Base-by-base conservation (phyloP, 495 filamentous ascomycete species). In the Staphylotrichum longicolle region DNA sequence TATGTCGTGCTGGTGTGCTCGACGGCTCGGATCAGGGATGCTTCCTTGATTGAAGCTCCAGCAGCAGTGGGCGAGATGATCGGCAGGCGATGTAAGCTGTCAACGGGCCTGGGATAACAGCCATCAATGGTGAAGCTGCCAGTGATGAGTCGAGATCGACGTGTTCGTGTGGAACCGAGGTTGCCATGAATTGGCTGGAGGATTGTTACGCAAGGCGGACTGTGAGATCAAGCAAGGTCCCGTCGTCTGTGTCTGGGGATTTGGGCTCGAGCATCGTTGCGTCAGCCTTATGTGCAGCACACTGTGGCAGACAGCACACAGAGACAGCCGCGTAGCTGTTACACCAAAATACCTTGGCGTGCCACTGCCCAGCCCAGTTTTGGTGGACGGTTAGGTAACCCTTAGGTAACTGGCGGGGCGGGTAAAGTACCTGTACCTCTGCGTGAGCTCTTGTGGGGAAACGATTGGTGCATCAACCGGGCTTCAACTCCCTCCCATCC, bases 301-400 rank as follows among this genome's bases (percentile, higher is more conserved):
- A 46, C 39, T 35, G 53, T 42, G 39, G 5, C 3, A 8, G 37
- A 6, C 3, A 54, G 20, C 20, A 27, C 20, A 27, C 20, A 27
- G 20, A 27, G 20, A 27, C 20, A 27, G 20, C 20, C 20, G 20
- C 20, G 55, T 63, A 37, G 44, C 62, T n/a, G 39, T 37, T 14
- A 64, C 57, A 52, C 15, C 7, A 2, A 5, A 39, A 53, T 64
- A 61, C 57, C 53, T 64, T 61, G 57, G 62, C 57, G 50, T 20
- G 46, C 53, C 39, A 45, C 57, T 20, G 15, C 3, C 41, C 47
- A 44, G 47, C 34, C 47, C 37, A 52, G 27, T 20, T 7, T n/a
- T 37, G 30, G 57, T 49, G 12, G 52, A 15, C 6, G 12, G 11
- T 64, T 60, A 64, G 57, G 62, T 64, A 57, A 60, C 52, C 2